A percentile compares a stretch with the other conserved stretches of the same genome.
phyloP scores from a whole-genome alignment of 2,329 filamentous ascomycete species.

The Escovopsis weberi region DNA sequence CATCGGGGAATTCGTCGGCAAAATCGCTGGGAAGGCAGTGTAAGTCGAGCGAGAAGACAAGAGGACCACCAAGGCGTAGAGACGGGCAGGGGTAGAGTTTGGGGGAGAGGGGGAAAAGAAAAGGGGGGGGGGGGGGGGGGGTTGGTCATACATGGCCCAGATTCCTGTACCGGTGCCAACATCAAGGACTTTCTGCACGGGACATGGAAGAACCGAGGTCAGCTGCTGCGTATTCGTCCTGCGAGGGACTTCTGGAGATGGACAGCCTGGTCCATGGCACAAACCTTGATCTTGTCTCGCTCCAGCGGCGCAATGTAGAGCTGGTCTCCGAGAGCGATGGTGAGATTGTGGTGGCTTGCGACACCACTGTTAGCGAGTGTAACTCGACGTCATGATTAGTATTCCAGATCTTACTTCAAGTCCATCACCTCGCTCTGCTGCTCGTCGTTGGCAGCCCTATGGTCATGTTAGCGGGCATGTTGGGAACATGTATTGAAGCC shows the following conservation, averaged over 20 bases:
- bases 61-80: no score
- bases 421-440: conserved; percentile 10
- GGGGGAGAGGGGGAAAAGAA: conserved; percentile 1
- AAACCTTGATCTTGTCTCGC: conserved; percentile 3
- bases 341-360: conserved; percentile 10
- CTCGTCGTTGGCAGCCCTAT: conserved; percentile 10
- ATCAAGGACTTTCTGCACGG: conserved; percentile 14
- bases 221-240: not conserved
- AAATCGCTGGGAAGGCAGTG: conserved; percentile 36
- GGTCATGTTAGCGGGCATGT: not conserved
- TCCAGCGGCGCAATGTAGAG: conserved; percentile 10
- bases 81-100: conserved; percentile 12
- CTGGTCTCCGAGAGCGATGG: conserved; percentile 14
- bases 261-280: not conserved
- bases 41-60: conserved; percentile 20
- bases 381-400: not conserved
- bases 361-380: not conserved
- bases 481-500: no score
- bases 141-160: conserved; percentile 5
- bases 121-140: not conserved
- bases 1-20: conserved; percentile 28
- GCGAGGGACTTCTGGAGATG: no score
- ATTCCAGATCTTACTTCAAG: conserved; percentile 3
- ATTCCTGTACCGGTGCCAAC: conserved; percentile 14
- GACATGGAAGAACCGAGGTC: not conserved